Percentiles rank a stretch among this genome's conserved stretches.
These are phyloP conservation scores for Phytophthora palmivora DNA, from an alignment of 352 stramenopile species.

Conservation along the genomic window DNA sequence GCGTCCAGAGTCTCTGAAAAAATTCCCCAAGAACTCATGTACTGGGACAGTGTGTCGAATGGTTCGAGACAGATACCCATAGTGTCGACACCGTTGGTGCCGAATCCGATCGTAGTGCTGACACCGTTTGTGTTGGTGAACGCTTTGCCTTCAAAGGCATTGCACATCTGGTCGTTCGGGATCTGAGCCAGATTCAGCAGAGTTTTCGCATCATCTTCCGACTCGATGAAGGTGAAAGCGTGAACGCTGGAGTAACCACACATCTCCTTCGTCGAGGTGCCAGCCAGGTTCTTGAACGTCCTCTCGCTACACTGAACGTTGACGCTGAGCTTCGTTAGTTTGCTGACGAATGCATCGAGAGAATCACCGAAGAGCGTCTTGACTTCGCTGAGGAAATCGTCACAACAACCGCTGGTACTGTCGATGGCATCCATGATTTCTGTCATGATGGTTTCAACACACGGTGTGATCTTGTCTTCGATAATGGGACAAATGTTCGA, in stretches of 20 bases:
- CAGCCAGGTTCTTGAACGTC: constrained; percentile 39
- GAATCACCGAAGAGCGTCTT: constrained; percentile 39
- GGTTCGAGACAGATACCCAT: too few species aligned
- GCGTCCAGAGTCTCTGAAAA: constrained; percentile 28
- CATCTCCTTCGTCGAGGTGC: constrained; percentile 34
- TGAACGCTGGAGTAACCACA: too few species aligned
- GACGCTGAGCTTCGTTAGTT: constrained; percentile 31
- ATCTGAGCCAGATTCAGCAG: too few species aligned
- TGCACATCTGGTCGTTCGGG: too few species aligned
- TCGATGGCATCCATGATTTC: constrained; percentile 39
- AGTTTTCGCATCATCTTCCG: too few species aligned
- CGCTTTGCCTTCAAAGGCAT: too few species aligned
- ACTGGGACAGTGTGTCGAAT: too few species aligned
- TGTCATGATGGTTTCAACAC: constrained; percentile 30
- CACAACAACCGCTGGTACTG: constrained; percentile 44
- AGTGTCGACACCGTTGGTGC: too few species aligned
- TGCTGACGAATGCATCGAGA: too few species aligned
- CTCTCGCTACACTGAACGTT: constrained; percentile 48
- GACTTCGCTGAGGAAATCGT: constrained; percentile 47
- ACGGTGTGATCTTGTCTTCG: constrained; percentile 43
- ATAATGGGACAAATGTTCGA: constrained; percentile 37
- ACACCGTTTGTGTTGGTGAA: too few species aligned
- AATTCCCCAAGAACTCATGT: constrained; percentile 42
- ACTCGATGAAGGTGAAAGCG: too few species aligned
- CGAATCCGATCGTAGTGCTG: too few species aligned